Evolutionary conservation across 1,284 basidiomycete genomes (phyloP), one percentile per base, ranked within the genome.

Genomic region (Cutaneotrichosporon cavernicola): DNA sequence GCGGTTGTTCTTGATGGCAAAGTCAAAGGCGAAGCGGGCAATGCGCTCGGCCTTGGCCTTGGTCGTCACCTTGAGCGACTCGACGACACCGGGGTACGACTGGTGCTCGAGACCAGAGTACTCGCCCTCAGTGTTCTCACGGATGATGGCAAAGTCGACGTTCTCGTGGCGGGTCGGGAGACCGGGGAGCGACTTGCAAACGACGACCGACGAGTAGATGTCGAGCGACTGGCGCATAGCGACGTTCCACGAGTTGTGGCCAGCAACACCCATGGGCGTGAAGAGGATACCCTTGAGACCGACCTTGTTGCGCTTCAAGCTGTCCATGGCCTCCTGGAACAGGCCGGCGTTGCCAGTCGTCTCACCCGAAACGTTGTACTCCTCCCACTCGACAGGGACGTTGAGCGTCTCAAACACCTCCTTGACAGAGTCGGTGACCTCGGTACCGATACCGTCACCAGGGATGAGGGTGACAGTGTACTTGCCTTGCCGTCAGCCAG

Each of bases 51-150:
- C 92, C 85, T 98, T 99, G 70, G 89, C 88, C 62, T 90, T 87
- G 11, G 97, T 99, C 67, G 93, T 96, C 63, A 99, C 92, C 85
- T 99, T 99, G 83, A 99, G 86, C 77, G 87, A 92, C 85, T 99
- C 97, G 58, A 99, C 97, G 70, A 99, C 97, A 81, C 97, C 97
- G 31, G 97, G 97, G 82, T 90, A 97, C 74, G 91, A 93, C 83
- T 95, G 91, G 84, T 99, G 97, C 82, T 99, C 97, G 70, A 99
- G 84, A 64, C 97, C 97, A 72, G 94, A 96, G 85, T 99, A 99
- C 84, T 99, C 97, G 73, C 97, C 97, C 85, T 99, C 97, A 26
- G 97, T 99, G 85, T 99, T 99, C 82, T 99, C 97, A 83, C 97
- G 94, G 80, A 99, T 98, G 82, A 99, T 95, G 74, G 92, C 94